Conservation (phyloP, 2,329 filamentous ascomycete species). For the Alternaria viburni region DNA sequence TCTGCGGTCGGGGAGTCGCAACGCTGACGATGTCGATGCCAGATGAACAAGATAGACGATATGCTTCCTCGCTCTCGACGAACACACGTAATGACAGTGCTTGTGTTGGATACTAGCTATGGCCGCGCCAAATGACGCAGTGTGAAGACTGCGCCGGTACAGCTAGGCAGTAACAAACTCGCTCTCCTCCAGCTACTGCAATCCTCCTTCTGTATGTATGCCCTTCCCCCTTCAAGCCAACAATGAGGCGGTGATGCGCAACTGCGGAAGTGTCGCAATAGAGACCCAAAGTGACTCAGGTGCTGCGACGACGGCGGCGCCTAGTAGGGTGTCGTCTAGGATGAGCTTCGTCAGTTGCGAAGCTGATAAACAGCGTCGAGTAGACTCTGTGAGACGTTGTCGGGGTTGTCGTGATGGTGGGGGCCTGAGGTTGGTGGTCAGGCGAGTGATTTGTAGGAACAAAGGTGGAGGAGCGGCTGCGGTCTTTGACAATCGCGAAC, state of each 20-base stretch:
- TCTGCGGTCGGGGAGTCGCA: constrained; percentile 32
- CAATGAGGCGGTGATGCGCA: constrained; percentile 25
- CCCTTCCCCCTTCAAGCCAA: constrained; percentile 40
- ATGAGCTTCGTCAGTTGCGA: not conserved
- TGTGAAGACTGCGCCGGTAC: constrained; percentile 38
- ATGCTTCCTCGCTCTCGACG: constrained; percentile 50
- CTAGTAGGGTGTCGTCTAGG: not conserved
- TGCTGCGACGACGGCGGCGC: not conserved
- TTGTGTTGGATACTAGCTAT: constrained; percentile 60
- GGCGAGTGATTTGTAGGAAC: constrained; percentile 7
- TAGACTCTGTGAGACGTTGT: not conserved
- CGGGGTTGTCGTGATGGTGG: not conserved
- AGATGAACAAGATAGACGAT: constrained; percentile 47
- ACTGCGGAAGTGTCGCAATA: constrained; percentile 17
- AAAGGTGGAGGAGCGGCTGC: constrained; percentile 5
- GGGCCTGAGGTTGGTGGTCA: constrained; percentile 9
- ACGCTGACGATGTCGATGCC: constrained; percentile 35
- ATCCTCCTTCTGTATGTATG: constrained; percentile 34
- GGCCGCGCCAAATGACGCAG: constrained; percentile 42
- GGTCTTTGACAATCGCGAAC: constrained; percentile 9
- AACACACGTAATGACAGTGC: constrained; percentile 49
- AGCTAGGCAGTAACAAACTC: constrained; percentile 43
- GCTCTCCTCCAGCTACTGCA: constrained; percentile 43
- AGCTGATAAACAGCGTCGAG: not conserved
- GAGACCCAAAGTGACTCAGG: constrained; percentile 1